Conservation (phyloP, 306 rosid genomes). For the Quercus wislizeni region DNA sequence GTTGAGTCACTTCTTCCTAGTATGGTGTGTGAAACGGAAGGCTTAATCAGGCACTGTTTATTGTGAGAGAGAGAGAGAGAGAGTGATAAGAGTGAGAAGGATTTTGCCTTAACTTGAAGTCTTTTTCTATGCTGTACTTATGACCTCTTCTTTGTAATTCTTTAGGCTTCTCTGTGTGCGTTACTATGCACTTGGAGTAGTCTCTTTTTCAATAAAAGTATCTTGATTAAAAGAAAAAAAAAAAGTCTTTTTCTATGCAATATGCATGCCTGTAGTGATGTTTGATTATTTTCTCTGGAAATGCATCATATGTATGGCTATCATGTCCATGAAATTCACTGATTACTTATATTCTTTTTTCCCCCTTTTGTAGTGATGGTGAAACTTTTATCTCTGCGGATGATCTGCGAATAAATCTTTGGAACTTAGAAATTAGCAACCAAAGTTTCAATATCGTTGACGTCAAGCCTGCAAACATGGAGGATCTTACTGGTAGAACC, state of each 20-base stretch:
- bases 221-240: no score
- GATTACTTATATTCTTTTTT: neutral
- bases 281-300: neutral
- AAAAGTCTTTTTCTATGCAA: neutral
- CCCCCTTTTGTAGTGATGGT: constrained; percentile 72
- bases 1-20: neutral
- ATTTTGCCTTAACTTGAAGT: neutral
- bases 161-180: no score
- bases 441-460: constrained; percentile 99
- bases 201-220: no score
- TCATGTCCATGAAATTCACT: neutral
- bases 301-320: neutral
- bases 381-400: constrained; percentile 99
- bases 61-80: no score
- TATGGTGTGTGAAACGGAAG: neutral
- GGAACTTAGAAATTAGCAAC: constrained; percentile 98
- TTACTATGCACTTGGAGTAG: no score
- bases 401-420: constrained; percentile 96
- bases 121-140: neutral
- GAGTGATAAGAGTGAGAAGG: neutral
- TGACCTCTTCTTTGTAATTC: no score
- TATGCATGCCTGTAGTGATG: neutral
- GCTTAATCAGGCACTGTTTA: neutral
- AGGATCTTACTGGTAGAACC: constrained; percentile 90
- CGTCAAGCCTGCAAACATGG: constrained; percentile 99